Evolutionary conservation across 148 eudicot genomes (phyloP).

Genomic region (Heliosperma pusillum): DNA sequence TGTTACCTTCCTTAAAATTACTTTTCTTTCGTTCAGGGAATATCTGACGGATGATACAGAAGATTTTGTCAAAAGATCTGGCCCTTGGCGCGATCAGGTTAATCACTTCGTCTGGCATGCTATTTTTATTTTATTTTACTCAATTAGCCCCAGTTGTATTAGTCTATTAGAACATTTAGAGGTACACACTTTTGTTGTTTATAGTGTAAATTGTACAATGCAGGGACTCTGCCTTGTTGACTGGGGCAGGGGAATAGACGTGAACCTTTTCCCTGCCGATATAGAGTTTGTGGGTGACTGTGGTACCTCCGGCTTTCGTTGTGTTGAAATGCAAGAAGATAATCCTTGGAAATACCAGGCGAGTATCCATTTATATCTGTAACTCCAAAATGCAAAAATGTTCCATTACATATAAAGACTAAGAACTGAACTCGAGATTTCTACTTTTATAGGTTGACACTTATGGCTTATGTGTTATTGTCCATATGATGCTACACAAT

Average conservation of each 20-base stretch:
- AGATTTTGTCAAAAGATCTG: constrained; percentile 46
- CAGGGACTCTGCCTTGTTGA: constrained; percentile 98
- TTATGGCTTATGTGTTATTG: constrained; percentile 86
- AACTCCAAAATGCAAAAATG: background rate
- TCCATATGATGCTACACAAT: constrained; percentile 90
- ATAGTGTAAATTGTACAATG: constrained; percentile 17
- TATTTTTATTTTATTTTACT: too few species aligned
- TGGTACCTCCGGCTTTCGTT: constrained; percentile 87
- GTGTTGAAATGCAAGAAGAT: constrained; percentile 88
- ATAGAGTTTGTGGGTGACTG: constrained; percentile 66
- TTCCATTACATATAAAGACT: background rate
- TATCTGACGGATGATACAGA: constrained; percentile 56
- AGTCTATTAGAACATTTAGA: background rate
- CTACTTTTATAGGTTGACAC: constrained; percentile 57
- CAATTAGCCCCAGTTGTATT: background rate
- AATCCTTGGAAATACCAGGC: constrained; percentile 93
- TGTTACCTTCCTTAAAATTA: background rate
- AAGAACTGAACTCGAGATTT: constrained; percentile 4
- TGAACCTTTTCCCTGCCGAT: constrained; percentile 55
- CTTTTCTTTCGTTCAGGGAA: constrained; percentile 45
- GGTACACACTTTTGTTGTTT: background rate
- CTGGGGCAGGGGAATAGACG: constrained; percentile 98
- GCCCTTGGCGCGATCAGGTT: constrained; percentile 95
- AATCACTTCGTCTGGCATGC: constrained; percentile 2
- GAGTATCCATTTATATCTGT: background rate